Evolutionary conservation across 108 stramenopile species (phyloP).

Genomic region (Fragilaria radians): DNA sequence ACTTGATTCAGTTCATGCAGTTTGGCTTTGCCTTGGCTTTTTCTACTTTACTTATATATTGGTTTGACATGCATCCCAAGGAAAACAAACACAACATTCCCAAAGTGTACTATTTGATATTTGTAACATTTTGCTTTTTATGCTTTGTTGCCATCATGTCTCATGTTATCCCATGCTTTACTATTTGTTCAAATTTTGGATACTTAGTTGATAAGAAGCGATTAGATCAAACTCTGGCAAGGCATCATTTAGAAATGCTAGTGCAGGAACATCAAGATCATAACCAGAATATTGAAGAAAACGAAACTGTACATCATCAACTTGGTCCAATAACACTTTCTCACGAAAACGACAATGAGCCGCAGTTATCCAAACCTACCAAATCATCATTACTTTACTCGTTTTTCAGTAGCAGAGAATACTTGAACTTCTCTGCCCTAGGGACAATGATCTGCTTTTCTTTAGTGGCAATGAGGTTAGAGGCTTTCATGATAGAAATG

Average conservation of each 20-base stretch:
- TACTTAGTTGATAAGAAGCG: conserved; percentile 57
- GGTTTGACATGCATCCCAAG: conserved; percentile 22
- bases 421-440: conserved; percentile 29
- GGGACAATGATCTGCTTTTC: conserved; percentile 49
- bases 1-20: conserved; percentile 70
- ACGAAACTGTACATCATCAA: too few species aligned
- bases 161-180: conserved; percentile 65
- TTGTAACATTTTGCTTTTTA: conserved; percentile 31
- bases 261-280: conserved; percentile 15
- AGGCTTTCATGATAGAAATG: conserved; percentile 22
- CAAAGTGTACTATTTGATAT: conserved; percentile 18
- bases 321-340: too few species aligned
- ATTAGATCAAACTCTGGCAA: conserved; percentile 38
- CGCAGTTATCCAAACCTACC: too few species aligned
- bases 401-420: conserved; percentile 24
- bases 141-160: conserved; percentile 52
- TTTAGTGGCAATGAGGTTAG: conserved; percentile 42
- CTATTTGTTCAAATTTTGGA: conserved; percentile 76
- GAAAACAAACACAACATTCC: too few species aligned
- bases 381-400: too few species aligned
- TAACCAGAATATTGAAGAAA: too few species aligned
- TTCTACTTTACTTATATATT: conserved; percentile 55
- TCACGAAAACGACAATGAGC: too few species aligned
- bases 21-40: conserved; percentile 80
- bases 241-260: conserved; percentile 39